Conservation (phyloP, 2,329 filamentous ascomycete genomes). For the Lachnellula suecica region DNA sequence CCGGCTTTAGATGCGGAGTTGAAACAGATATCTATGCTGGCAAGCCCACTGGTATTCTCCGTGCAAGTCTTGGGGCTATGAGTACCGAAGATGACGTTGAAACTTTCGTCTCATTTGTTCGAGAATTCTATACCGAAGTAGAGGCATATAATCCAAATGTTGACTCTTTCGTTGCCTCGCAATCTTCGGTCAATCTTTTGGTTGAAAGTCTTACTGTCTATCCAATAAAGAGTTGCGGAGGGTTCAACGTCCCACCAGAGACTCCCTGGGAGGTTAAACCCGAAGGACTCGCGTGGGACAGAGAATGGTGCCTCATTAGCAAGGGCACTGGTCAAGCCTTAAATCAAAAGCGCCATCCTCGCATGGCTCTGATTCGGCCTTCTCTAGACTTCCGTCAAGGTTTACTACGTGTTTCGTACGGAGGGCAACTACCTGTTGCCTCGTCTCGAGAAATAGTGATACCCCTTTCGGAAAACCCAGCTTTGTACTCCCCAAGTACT, state of each 20-base stretch:
- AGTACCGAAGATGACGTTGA: conserved; percentile 75
- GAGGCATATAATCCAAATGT: background rate
- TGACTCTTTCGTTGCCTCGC: background rate
- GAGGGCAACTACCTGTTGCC: conserved; percentile 28
- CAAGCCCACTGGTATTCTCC: conserved; percentile 84
- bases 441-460: background rate
- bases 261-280: conserved; percentile 72
- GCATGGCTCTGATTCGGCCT: conserved; percentile 83
- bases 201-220: conserved; percentile 74
- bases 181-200: conserved; percentile 33
- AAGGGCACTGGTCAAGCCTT: conserved; percentile 80
- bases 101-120: conserved; percentile 68
- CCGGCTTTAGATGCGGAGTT: conserved; percentile 80
- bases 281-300: conserved; percentile 89
- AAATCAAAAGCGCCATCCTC: conserved; percentile 84
- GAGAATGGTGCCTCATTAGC: conserved; percentile 95
- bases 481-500: background rate
- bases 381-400: conserved; percentile 68
- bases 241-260: conserved; percentile 66
- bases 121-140: conserved; percentile 56
- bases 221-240: conserved; percentile 92
- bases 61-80: conserved; percentile 88
- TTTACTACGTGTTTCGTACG: conserved; percentile 60
- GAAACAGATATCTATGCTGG: conserved; percentile 70
- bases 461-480: no score